phyloP scores from a whole-genome alignment of 495 filamentous ascomycete genomes.

The Daldinia childiae region DNA sequence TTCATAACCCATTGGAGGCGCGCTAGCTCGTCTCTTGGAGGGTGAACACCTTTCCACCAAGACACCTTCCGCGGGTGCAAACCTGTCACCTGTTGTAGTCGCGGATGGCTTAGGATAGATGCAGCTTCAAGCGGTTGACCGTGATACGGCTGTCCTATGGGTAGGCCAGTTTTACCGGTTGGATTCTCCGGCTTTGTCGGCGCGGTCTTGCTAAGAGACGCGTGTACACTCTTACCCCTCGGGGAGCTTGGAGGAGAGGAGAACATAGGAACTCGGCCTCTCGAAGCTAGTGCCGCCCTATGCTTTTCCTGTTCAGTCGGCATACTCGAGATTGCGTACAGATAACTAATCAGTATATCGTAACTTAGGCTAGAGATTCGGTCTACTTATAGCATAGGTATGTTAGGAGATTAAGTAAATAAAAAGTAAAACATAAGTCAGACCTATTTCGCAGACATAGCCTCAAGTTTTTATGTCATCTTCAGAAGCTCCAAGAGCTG shows the following conservation, averaged over 20 bases:
- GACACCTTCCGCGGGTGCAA: constrained; percentile 24
- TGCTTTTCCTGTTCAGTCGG: background rate
- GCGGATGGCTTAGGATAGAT: constrained; percentile 29
- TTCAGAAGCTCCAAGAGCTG: background rate
- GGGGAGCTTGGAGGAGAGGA: background rate
- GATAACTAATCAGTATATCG: background rate
- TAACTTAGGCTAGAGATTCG: background rate
- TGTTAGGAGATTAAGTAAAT: background rate
- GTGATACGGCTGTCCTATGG: background rate
- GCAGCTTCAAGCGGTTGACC: constrained; percentile 28
- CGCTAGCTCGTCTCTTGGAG: constrained; percentile 22
- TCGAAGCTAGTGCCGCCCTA: background rate
- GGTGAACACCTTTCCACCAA: constrained; percentile 20
- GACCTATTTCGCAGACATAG: background rate
- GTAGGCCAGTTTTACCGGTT: background rate
- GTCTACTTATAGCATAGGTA: background rate
- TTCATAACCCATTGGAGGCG: constrained; percentile 33
- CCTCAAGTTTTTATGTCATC: constrained; percentile 1
- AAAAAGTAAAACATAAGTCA: background rate
- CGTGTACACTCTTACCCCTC: background rate
- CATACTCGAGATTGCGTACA: constrained; percentile 6
- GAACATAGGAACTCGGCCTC: background rate
- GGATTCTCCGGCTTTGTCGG: background rate
- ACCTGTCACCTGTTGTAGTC: constrained; percentile 40
- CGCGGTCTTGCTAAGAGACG: constrained; percentile 1